Evolutionary conservation across 148 eudicot species (phyloP), one percentile per base, ranked within the genome.

Genomic region (Talinum fruticosum): DNA sequence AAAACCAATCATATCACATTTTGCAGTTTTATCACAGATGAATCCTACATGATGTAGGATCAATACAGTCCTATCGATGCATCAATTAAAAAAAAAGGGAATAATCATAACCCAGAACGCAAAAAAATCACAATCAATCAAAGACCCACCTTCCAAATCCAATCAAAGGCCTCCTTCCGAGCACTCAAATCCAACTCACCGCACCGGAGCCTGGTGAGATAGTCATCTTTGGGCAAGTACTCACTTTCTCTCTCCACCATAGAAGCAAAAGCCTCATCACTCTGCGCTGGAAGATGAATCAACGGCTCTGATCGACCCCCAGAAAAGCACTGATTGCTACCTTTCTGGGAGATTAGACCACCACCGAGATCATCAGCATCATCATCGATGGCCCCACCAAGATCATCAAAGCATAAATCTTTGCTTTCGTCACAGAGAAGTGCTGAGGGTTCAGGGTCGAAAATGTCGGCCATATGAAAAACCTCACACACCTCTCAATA

Each of bases 131-230:
- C 32, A 62, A 62, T 37, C 41, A 29, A 10, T 69, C 5, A 61
- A 72, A 62, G n/a, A 66, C 76, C 28, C 26, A 94, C 98, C 98
- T 92, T 92, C 45, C 71, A 83, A 89, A 95, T 95, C 99, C 97
- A 93, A 84, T 93, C 87, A 82, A 93, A 79, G 76, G 91, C 94
- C 47, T 91, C 84, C 54, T 51, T 85, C 65, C 99, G 88, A 74
- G 81, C 72, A 80, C 66, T 51, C 87, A 87, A 81, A 75, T 93
- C 87, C 75, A 89, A 82, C 16, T 79, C 83, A 33, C 93, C 92
- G 84, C 57, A 87, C 74, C 89, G 84, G 66, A 93, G 71, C 81
- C 90, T 91, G 18, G 14, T n/a, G 32, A 93, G 86, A 85, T 93
- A 93, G 87, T 90, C 97, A 53, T 79, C 82, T 66, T 74, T 84